Percentiles rank a stretch among this genome's conserved stretches.
phyloP scores from a whole-genome alignment of 345 rosid species.

The Moringa oleifera region DNA sequence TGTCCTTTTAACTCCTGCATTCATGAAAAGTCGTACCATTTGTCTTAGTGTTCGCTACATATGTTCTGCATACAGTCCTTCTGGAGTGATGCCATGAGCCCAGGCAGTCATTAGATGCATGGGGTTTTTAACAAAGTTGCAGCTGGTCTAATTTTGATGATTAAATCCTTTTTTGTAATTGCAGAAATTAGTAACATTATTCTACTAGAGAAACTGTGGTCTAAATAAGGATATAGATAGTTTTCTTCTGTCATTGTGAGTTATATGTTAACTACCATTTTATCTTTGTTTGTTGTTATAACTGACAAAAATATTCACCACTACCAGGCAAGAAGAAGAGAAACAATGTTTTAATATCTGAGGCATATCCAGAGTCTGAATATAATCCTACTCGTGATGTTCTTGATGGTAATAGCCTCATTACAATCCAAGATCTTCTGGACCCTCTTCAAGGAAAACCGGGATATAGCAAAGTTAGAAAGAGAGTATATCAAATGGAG shows the following conservation, averaged over 20 bases:
- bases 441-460: slow-evolving; percentile 60
- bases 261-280: background rate
- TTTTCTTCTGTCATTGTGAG: background rate
- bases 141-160: background rate
- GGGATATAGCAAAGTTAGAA: slow-evolving; percentile 51
- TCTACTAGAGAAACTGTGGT: background rate
- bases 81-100: too few relatives aligned
- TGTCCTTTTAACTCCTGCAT: background rate
- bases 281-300: too few relatives aligned
- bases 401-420: slow-evolving; percentile 56
- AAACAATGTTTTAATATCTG: slow-evolving; percentile 47
- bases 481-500: slow-evolving; percentile 41
- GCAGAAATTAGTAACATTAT: too few relatives aligned
- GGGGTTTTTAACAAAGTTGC: background rate
- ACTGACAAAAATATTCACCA: background rate
- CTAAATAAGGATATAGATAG: background rate
- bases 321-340: slow-evolving; percentile 55
- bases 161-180: too few relatives aligned
- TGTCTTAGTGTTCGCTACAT: too few relatives aligned
- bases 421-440: slow-evolving; percentile 62
- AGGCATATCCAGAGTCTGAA: slow-evolving; percentile 86
- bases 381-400: slow-evolving; percentile 81
- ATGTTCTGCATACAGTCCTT: too few relatives aligned
- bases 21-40: too few relatives aligned
- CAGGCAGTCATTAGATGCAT: too few relatives aligned